A percentile compares a stretch with the other conserved stretches of the same genome.
Conservation (phyloP, 2,329 filamentous ascomycete genomes). For the Diaporthe vaccinii region DNA sequence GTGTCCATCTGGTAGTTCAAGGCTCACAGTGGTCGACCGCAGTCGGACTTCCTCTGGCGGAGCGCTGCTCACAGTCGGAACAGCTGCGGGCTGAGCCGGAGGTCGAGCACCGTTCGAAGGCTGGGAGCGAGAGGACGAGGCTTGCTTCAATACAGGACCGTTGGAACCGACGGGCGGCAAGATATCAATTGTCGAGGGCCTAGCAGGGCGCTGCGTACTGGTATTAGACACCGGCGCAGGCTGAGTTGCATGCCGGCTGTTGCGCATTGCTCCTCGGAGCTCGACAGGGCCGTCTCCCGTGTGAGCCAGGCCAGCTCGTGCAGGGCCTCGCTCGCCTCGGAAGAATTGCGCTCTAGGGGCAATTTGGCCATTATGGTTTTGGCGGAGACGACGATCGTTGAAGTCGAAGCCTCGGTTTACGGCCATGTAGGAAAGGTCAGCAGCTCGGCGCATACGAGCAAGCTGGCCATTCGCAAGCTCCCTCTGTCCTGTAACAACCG, state of each 20-base stretch:
- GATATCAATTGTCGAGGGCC: neutral
- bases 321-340: neutral
- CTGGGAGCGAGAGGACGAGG: neutral
- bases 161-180: neutral
- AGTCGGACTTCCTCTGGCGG: neutral
- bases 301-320: neutral
- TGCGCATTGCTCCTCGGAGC: neutral
- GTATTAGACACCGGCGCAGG: neutral
- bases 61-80: neutral
- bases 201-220: neutral
- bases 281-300: constrained; percentile 29
- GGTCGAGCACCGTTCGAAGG: neutral
- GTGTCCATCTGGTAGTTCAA: constrained; percentile 8
- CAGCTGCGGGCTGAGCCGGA: neutral
- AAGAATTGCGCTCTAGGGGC: neutral
- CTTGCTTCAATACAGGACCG: neutral
- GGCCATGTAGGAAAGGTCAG: neutral
- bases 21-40: no score
- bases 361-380: constrained; percentile 14
- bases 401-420: neutral
- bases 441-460: constrained; percentile 43
- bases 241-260: neutral
- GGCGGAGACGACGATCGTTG: neutral
- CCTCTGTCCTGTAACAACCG: constrained; percentile 45
- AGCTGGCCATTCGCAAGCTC: constrained; percentile 47